Evolutionary conservation across 1,139 yeast species (phyloP), one percentile per base, ranked within the genome.

Genomic region (Pneumocystis wakefieldiae): DNA sequence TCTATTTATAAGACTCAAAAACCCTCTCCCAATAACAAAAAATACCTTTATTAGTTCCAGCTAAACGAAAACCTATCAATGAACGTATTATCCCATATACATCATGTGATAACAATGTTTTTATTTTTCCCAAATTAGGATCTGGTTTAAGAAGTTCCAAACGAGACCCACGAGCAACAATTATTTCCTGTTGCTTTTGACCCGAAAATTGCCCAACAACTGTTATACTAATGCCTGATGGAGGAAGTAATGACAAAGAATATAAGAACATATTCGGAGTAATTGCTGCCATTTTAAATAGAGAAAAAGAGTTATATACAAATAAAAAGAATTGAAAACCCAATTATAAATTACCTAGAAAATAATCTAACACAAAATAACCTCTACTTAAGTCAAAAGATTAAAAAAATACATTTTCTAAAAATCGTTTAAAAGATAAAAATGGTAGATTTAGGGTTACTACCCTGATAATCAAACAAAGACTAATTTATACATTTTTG

Each of bases 201-300:
- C 86, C 87, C 0, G 81, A 73, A 71, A 90, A 90, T 67, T 80
- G 82, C 1, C 97, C 97, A 2, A 82, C 77, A 14, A 85, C 76
- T 1, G 91, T 78, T 59, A 75, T 73, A 17, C 78, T 73, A 5
- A 83, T 77, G 60, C 83, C 78, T 6, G 83, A 73, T 8, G 90
- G 84, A 36, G 76, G 77, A 68, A 79, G 79, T 39, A 89, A 75
- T 3, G 95, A 86, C 65, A 86, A 76, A 68, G 87, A 81, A 73
- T 88, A 89, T 57, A 89, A 77, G 66, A 76, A 79, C 63, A 84
- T 69, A 24, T 75, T 67, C 71, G 65, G 53, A 7, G 64, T 19
- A n/a, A 53, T 61, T 29, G 42, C 59, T 5, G 36, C 28, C 55
- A 48, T 48, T 14, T 48, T 48, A 24, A 24, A 48, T 24, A 48